phyloP scores from a whole-genome alignment of 225 moss, liverwort and hornwort species.

The Rhytidiadelphus loreus region DNA sequence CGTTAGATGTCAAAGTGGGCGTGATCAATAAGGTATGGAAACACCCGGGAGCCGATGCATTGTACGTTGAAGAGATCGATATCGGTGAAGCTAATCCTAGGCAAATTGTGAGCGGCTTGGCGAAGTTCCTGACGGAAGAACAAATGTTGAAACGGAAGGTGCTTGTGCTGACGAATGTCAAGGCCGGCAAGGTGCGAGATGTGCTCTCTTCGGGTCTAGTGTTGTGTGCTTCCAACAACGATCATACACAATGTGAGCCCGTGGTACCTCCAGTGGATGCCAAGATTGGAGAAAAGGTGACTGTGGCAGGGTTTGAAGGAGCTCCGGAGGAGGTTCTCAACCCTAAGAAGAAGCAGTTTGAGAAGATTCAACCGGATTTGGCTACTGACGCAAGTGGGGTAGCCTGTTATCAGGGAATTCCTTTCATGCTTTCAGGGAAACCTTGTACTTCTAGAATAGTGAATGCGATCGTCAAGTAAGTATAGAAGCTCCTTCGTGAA shows the following conservation, averaged over 20 bases:
- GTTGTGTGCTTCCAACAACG: conserved; percentile 83
- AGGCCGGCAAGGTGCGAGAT: conserved; percentile 82
- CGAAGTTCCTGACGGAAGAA: conserved; percentile 75
- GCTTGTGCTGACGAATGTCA: conserved; percentile 74
- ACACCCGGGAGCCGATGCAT: conserved; percentile 78
- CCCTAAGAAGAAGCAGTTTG: conserved; percentile 95
- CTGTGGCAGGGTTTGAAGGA: conserved; percentile 68
- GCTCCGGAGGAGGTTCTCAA: conserved; percentile 72
- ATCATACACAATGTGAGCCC: conserved; percentile 83
- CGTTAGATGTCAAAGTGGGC: conserved; percentile 45
- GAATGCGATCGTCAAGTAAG: conserved; percentile 70
- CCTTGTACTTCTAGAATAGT: conserved; percentile 65
- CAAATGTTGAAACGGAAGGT: conserved; percentile 81
- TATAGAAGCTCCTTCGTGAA: not conserved
- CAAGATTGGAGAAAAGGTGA: conserved; percentile 68
- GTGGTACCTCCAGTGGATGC: conserved; percentile 61
- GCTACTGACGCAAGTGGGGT: conserved; percentile 52
- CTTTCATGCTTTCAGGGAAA: conserved; percentile 57
- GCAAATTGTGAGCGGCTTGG: conserved; percentile 85
- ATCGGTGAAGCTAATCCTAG: conserved; percentile 64
- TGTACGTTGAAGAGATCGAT: conserved; percentile 90
- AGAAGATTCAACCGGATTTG: conserved; percentile 86
- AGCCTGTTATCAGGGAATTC: conserved; percentile 63
- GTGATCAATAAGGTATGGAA: conserved; percentile 64
- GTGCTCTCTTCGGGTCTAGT: conserved; percentile 77